Evolutionary conservation across 2,329 filamentous ascomycete species (phyloP).

Genomic region (Fusarium napiforme): DNA sequence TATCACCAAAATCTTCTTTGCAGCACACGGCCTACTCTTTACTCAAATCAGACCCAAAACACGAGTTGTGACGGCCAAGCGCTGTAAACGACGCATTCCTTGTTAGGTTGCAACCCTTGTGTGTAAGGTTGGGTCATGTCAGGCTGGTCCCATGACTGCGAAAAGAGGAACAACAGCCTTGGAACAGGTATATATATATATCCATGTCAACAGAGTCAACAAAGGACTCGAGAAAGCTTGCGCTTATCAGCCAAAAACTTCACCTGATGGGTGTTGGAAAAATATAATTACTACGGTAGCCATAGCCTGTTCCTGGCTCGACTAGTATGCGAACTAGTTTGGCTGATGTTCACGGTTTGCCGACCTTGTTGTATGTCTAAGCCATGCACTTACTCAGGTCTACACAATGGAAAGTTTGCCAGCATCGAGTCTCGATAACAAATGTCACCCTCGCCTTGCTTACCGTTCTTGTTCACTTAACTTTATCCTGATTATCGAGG

Average conservation of each 20-base stretch:
- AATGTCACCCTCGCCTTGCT: not conserved
- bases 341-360: not conserved
- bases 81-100: conserved; percentile 17
- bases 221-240: not conserved
- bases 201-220: conserved; percentile 24
- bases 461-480: not conserved
- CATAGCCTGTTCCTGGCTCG: conserved; percentile 10
- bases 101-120: conserved; percentile 24
- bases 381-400: not conserved
- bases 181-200: conserved; percentile 13
- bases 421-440: not conserved
- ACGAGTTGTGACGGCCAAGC: conserved; percentile 9
- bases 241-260: conserved; percentile 1
- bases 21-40: not conserved
- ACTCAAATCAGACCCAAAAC: not conserved
- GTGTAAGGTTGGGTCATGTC: conserved; percentile 39
- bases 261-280: conserved; percentile 4
- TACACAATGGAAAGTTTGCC: not conserved
- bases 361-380: not conserved
- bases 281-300: conserved; percentile 32
- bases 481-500: not conserved
- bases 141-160: conserved; percentile 39
- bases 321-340: not conserved
- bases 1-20: not conserved
- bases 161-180: conserved; percentile 36